phyloP scores from a whole-genome alignment of 208 protist species.

The Acanthamoeba lugdunensis region DNA sequence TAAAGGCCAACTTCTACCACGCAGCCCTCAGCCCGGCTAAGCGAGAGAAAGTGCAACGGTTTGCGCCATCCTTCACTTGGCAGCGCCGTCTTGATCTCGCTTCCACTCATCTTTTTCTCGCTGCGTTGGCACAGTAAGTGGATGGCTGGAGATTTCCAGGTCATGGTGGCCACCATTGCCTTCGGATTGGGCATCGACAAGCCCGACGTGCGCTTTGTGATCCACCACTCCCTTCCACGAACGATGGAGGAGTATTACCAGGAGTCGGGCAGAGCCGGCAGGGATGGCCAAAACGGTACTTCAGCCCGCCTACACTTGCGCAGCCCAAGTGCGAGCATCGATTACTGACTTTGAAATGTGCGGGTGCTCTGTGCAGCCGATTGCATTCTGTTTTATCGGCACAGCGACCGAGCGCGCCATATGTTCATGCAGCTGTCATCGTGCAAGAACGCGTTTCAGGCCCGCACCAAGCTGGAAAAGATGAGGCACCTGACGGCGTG shows the following conservation, averaged over 20 bases:
- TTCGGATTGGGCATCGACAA: constrained; percentile 92
- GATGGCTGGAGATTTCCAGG: not conserved
- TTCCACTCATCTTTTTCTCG: not conserved
- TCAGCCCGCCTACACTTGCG: not conserved
- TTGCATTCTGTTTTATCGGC: not conserved
- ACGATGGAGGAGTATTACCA: constrained; percentile 97
- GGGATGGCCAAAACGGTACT: constrained; percentile 85
- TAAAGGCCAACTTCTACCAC: not conserved
- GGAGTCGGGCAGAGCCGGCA: constrained; percentile 94
- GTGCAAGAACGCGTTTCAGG: constrained; percentile 36
- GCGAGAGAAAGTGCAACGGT: constrained; percentile 7
- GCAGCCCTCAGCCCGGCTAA: not conserved
- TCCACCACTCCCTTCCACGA: constrained; percentile 94
- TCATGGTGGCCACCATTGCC: constrained; percentile 62
- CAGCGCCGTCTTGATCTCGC: not conserved
- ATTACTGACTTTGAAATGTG: too few species aligned
- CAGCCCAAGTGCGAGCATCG: too few species aligned
- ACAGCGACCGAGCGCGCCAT: not conserved
- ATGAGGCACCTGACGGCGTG: not conserved
- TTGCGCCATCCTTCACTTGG: not conserved
- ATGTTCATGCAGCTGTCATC: constrained; percentile 5
- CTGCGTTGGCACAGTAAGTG: not conserved
- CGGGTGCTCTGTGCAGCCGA: not conserved
- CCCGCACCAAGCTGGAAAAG: not conserved
- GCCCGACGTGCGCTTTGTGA: constrained; percentile 94